Conservation (phyloP, 1,284 basidiomycete genomes). For the Trametes versicolor region DNA sequence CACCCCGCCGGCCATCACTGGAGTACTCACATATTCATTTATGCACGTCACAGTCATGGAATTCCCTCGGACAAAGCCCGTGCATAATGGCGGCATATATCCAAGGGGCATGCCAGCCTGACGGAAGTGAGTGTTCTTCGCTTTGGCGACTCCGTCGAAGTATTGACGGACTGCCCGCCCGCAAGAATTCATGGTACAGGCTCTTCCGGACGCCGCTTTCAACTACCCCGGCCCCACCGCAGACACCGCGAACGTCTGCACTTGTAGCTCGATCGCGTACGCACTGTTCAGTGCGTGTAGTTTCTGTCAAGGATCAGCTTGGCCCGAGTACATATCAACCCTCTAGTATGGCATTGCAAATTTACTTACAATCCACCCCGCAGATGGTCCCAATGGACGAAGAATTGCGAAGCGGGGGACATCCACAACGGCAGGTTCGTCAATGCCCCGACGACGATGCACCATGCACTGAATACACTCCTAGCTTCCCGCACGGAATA, state of each 20-base stretch:
- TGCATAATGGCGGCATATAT: slow-evolving; percentile 55
- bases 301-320: slow-evolving; percentile 49
- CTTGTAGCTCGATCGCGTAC: slow-evolving; percentile 53
- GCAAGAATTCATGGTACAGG: background rate
- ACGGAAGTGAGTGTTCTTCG: slow-evolving; percentile 44
- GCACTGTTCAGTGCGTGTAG: slow-evolving; percentile 53
- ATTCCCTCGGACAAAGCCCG: slow-evolving; percentile 48
- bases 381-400: slow-evolving; percentile 41
- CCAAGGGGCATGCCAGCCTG: slow-evolving; percentile 48
- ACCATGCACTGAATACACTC: background rate
- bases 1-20: background rate
- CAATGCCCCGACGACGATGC: no score
- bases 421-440: slow-evolving; percentile 16
- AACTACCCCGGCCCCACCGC: slow-evolving; percentile 20
- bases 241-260: slow-evolving; percentile 41
- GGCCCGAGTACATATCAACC: slow-evolving; percentile 6
- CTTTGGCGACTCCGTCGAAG: background rate
- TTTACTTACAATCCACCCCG: background rate
- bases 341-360: background rate
- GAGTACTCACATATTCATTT: background rate
- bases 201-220: slow-evolving; percentile 21
- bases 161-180: background rate
- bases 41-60: slow-evolving; percentile 42
- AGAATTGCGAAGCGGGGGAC: slow-evolving; percentile 6
- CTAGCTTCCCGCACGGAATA: slow-evolving; percentile 25